Percentiles rank a stretch among this genome's conserved stretches.
These are phyloP conservation scores for Prillingera fragicola DNA, from an alignment of 1,284 basidiomycete genomes.

Conservation along the genomic window DNA sequence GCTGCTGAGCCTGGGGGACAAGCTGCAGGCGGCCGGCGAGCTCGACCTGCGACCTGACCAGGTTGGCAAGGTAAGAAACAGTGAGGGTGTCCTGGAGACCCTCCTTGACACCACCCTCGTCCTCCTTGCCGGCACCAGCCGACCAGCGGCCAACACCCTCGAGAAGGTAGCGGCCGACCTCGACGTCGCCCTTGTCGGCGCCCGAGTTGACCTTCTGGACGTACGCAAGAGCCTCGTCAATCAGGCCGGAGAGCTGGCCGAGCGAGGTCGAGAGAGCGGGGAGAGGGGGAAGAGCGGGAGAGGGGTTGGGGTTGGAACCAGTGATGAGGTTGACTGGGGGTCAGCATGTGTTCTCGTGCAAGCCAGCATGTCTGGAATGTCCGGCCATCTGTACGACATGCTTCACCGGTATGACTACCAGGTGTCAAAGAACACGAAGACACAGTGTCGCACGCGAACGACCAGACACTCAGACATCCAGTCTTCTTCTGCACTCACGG, in stretches of 20 bases:
- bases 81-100: slow-evolving; percentile 75
- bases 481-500: slow-evolving; percentile 55
- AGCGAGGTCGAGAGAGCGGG: slow-evolving; percentile 41
- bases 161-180: slow-evolving; percentile 86
- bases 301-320: slow-evolving; percentile 40
- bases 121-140: slow-evolving; percentile 52
- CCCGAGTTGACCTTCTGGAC: slow-evolving; percentile 77
- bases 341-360: too few relatives aligned
- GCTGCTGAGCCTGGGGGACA: slow-evolving; percentile 48
- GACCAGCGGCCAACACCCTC: slow-evolving; percentile 68
- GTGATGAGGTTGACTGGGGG: slow-evolving; percentile 68
- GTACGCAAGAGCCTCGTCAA: slow-evolving; percentile 66
- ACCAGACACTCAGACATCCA: not conserved
- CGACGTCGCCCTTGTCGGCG: slow-evolving; percentile 72
- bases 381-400: too few relatives aligned
- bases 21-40: slow-evolving; percentile 84
- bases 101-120: slow-evolving; percentile 44
- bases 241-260: slow-evolving; percentile 48
- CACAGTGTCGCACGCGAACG: not conserved
- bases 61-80: slow-evolving; percentile 90
- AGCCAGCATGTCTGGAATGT: too few relatives aligned
- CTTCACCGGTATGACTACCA: too few relatives aligned
- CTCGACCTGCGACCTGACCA: slow-evolving; percentile 91
- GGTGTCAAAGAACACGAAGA: slow-evolving; percentile 4
- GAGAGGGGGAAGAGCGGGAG: slow-evolving; percentile 38